Evolutionary conservation across 805 yeast species (phyloP), one percentile per base, ranked within the genome.

Genomic region (Scheffersomyces ergatensis): DNA sequence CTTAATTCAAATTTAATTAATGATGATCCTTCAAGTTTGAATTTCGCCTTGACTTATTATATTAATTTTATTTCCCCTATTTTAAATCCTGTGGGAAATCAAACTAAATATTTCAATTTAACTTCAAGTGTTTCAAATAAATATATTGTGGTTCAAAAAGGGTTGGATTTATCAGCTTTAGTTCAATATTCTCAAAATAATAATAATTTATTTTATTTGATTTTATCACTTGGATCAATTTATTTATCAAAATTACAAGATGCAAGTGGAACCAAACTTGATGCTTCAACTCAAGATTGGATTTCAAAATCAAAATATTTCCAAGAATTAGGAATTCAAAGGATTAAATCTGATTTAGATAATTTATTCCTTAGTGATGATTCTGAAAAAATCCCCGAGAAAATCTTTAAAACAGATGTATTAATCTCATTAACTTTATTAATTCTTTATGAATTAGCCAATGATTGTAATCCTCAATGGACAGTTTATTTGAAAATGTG

Each of bases 61-160:
- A 46, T 59, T 13, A 47, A 48, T 17, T 57, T 51, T 34, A 49
- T 59, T 19, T 51, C 59, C 2, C 64, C 64, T 1, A 57, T 58
- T n/a, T 48, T 58, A 30, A 55, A 57, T 37, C 64, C 64, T n/a
- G 44, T 58, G 16, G 58, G 57, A 3, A 37, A 38, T 23, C 16
- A 44, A 33, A 15, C 41, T n/a, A 25, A 39, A 30, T 34, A 38
- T n/a, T 36, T 46, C 33, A 37, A 34, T 13, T 34, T 46, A 37
- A 25, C 20, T 5, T 37, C 24, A 17, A 17, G 19, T 24, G n/a
- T 11, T 9, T 20, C 42, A 20, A 36, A 33, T 2, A 38, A 34
- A 32, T 37, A 44, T 20, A 45, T 58, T 3, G 42, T 43, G 16
- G 46, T 59, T 15, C 62, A 59, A 37, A 51, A 42, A 16, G 63